Evolutionary conservation across 2,329 filamentous ascomycete species (phyloP).

Genomic region (Stenocarpella maydis): DNA sequence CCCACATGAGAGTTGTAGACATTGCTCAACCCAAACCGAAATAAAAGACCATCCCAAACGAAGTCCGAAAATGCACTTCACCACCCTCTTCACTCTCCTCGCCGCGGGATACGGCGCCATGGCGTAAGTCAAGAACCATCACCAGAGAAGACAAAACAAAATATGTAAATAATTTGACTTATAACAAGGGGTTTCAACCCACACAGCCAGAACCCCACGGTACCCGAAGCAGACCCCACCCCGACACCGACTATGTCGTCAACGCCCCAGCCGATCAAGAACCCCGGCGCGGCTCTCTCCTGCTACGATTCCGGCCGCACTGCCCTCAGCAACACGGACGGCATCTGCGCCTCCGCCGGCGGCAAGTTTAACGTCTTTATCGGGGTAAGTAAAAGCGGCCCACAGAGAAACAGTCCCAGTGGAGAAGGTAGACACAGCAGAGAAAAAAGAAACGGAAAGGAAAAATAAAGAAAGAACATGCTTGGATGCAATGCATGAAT

Average conservation of each 20-base stretch:
- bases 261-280: background rate
- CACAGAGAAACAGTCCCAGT: too few species aligned
- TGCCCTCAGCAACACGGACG: background rate
- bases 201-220: background rate
- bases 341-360: background rate
- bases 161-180: background rate
- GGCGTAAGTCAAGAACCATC: background rate
- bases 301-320: background rate
- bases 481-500: too few species aligned
- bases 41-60: background rate
- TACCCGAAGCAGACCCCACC: background rate
- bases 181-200: background rate
- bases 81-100: background rate
- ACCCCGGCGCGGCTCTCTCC: background rate
- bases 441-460: too few species aligned
- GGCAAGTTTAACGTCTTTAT: background rate
- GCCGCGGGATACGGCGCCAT: background rate
- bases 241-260: too few species aligned
- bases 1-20: background rate
- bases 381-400: background rate
- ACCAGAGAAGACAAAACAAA: too few species aligned
- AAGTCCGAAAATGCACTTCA: background rate
- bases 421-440: too few species aligned
- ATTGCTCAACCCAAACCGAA: background rate
- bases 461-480: too few species aligned